Evolutionary conservation across 1,284 basidiomycete genomes (phyloP), one percentile per base, ranked within the genome.

Genomic region (Cutaneotrichosporon arboriforme): DNA sequence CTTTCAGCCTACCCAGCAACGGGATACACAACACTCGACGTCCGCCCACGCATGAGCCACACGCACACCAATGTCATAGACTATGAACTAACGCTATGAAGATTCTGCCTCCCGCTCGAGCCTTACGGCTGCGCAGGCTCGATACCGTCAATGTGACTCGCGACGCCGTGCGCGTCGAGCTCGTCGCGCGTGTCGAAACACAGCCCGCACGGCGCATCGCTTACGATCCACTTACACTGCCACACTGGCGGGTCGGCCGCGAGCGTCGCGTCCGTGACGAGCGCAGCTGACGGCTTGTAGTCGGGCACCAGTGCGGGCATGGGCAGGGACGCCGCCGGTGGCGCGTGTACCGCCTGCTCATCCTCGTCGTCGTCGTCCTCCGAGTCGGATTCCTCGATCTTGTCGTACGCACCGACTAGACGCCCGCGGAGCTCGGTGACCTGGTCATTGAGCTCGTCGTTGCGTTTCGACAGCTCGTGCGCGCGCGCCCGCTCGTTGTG

Each of bases 381-480:
- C 10, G 52, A 54, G 20, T 47, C 54, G 5, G 56, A 57, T 9
- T 49, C 55, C 17, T 59, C 54, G 4, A 35, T 37, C 4, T 37
- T 33, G 37, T 57, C 60, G 15, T 68, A 58, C 7, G 67, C 62
- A 10, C 68, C 71, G 58, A 69, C 65, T 21, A 64, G 44, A 17
- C 54, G 51, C 5, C 65, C 71, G 17, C 68, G 57, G 7, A 68
- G 46, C 8, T 54, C 41, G 10, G 60, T 49, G 17, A 64, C 41
- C 52, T 64, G 63, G 21, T 65, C 61, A 1, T 46, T 33, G 14
- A 73, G 51, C 38, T 67, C 60, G 35, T 67, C 65, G 52, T 71
- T 73, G 35, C 70, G 51, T 26, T 60, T 52, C 34, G 18, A 18
- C 12, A 70, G 53, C 21, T 26, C 45, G 21, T 62, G 48, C 17